A percentile compares a stretch with the other conserved stretches of the same genome.
Conservation (phyloP, 768 basidiomycete genomes). For the Dacryopinax spathularia region DNA sequence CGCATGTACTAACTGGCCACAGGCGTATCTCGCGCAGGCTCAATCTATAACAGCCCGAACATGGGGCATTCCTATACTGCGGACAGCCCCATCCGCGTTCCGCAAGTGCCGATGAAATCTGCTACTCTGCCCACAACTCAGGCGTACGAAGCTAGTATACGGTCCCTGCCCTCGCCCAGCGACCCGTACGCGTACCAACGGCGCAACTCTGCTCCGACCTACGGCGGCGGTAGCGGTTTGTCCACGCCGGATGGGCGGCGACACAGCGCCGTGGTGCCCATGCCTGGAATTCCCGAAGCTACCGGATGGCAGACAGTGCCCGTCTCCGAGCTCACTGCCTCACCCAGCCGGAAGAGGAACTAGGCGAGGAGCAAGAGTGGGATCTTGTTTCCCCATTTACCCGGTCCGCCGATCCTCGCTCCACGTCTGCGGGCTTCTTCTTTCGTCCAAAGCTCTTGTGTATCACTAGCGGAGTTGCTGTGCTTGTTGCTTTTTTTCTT, state of each 20-base stretch:
- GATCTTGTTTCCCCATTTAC: background rate
- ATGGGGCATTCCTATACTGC: background rate
- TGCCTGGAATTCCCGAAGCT: slow-evolving; percentile 1
- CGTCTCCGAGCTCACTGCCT: background rate
- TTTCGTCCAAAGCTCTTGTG: background rate
- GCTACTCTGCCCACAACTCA: background rate
- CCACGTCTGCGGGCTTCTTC: background rate
- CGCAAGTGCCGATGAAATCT: background rate
- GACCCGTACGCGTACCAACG: background rate
- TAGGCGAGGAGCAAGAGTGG: background rate
- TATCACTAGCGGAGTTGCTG: slow-evolving; percentile 5
- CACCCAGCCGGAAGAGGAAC: background rate
- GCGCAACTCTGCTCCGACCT: background rate
- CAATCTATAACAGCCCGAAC: background rate
- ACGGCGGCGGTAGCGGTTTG: background rate
- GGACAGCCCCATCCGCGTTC: background rate
- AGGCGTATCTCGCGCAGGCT: background rate
- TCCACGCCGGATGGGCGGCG: background rate
- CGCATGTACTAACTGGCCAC: background rate
- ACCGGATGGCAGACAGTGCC: slow-evolving; percentile 2
- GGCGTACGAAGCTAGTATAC: background rate
- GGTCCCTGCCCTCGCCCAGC: background rate
- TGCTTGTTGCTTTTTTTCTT: no score
- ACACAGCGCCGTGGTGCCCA: background rate
- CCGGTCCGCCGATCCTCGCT: background rate